These are phyloP conservation scores for Coelastrella sp. DNA, from an alignment of 139 green algal genomes.

Conservation along the genomic window DNA sequence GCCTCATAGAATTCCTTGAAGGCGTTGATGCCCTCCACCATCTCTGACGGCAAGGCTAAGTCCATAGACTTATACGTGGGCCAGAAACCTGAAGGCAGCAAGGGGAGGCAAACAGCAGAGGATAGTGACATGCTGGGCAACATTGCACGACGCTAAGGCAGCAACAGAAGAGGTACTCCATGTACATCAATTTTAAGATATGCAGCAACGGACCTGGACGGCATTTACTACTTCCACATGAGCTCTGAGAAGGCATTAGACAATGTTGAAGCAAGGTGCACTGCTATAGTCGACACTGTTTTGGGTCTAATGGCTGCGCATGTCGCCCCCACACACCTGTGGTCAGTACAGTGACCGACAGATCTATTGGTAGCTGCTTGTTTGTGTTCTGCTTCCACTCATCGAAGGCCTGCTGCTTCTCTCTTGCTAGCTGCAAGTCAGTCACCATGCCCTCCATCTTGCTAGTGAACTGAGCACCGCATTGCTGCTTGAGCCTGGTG, in stretches of 20 bases:
- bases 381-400: conserved; percentile 70
- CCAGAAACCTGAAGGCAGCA: conserved; percentile 79
- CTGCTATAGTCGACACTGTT: too few species aligned
- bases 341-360: conserved; percentile 94
- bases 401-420: conserved; percentile 91
- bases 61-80: conserved; percentile 90
- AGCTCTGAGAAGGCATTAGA: too few species aligned
- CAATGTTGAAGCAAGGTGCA: too few species aligned
- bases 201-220: too few species aligned
- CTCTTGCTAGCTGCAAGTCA: conserved; percentile 90
- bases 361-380: conserved; percentile 78
- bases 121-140: neutral
- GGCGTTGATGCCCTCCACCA: conserved; percentile 82
- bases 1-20: conserved; percentile 85
- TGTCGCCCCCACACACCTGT: conserved; percentile 66
- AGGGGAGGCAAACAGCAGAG: neutral
- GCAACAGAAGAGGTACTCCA: too few species aligned
- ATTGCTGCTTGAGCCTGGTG: conserved; percentile 98
- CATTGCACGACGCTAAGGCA: too few species aligned
- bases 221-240: too few species aligned
- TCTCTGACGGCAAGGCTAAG: conserved; percentile 91
- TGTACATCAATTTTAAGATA: too few species aligned
- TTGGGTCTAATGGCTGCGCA: too few species aligned
- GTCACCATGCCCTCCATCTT: conserved; percentile 98
- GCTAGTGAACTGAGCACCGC: conserved; percentile 75